Conservation (phyloP, 108 stramenopile species). For the Pseudonitzschia multiseries region DNA sequence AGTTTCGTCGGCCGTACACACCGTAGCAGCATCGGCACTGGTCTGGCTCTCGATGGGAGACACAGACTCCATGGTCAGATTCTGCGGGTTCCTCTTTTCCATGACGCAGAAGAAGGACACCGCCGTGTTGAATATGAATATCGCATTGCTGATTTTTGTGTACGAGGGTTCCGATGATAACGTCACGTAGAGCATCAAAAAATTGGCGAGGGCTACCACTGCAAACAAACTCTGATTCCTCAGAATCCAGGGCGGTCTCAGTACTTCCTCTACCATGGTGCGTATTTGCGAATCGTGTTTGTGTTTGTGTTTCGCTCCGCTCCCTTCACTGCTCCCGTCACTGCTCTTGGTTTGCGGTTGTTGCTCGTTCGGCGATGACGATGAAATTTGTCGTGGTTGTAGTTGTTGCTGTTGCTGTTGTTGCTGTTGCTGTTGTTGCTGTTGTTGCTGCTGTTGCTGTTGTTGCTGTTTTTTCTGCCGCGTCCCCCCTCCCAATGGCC, state of each 20-base stretch:
- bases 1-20: not conserved
- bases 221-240: constrained; percentile 7
- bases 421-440: constrained; percentile 1
- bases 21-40: not conserved
- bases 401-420: not conserved
- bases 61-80: not conserved
- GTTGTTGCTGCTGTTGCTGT: not conserved
- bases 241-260: constrained; percentile 18
- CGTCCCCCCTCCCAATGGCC: not conserved
- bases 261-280: not conserved
- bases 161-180: constrained; percentile 4
- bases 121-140: constrained; percentile 13
- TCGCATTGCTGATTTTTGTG: constrained; percentile 8
- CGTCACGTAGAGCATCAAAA: constrained; percentile 1
- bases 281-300: not conserved
- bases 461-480: not conserved
- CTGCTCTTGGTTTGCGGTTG: not conserved
- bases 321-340: not conserved
- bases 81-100: constrained; percentile 4
- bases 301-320: not conserved
- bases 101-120: constrained; percentile 8
- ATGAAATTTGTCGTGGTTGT: not conserved
- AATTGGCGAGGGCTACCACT: not conserved
- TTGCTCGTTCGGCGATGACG: not conserved
- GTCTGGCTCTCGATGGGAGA: not conserved